Evolutionary conservation across 371 early-diverging fungal species (phyloP).

Genomic region (Coemansia sp.): DNA sequence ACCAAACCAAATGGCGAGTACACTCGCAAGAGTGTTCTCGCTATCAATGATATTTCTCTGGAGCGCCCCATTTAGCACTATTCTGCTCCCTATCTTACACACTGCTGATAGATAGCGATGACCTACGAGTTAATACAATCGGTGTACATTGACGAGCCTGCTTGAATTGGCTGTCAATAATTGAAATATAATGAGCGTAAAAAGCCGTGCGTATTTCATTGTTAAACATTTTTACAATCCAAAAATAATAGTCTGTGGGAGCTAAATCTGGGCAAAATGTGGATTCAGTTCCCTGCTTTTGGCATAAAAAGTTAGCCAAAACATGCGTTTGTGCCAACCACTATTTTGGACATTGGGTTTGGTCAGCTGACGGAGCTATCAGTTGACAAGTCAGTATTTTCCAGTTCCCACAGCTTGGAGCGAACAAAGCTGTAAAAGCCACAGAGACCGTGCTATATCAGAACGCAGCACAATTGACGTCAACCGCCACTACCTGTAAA

Average conservation of each 20-base stretch:
- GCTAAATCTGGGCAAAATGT: background rate
- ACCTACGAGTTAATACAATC: background rate
- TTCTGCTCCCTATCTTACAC: background rate
- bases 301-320: background rate
- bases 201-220: background rate
- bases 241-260: background rate
- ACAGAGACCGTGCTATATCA: background rate
- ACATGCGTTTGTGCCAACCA: background rate
- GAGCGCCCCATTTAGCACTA: constrained; percentile 4
- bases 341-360: background rate
- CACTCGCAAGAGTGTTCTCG: no score
- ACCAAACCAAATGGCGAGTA: background rate
- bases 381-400: background rate
- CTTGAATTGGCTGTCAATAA: background rate
- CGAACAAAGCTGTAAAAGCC: background rate
- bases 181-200: background rate
- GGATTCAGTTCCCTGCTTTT: background rate
- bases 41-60: background rate
- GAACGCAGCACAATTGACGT: no score
- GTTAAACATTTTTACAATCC: background rate
- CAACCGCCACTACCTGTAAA: no score
- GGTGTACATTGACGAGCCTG: background rate
- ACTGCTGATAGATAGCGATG: background rate
- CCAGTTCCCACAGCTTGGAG: background rate
- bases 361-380: background rate